A percentile compares a stretch with the other conserved stretches of the same genome.
Evolutionary conservation across 129 eudicot genomes (phyloP).

Genomic region (carrot (Daucus carota)): DNA sequence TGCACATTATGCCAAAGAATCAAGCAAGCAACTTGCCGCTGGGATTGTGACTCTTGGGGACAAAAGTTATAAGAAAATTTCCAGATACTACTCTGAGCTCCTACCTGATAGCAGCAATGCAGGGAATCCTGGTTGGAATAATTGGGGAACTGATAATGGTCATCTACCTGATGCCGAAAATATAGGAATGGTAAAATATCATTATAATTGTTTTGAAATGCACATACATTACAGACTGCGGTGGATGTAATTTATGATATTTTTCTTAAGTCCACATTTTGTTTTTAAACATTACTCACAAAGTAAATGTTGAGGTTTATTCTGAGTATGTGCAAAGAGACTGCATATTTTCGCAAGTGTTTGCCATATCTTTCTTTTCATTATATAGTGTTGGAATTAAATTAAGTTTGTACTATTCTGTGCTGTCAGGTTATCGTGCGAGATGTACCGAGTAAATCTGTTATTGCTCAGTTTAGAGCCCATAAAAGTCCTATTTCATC

Average conservation of each 20-base stretch:
- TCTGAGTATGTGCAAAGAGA: not conserved
- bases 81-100: conserved; percentile 70
- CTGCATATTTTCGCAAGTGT: not conserved
- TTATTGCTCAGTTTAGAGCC: conserved; percentile 83
- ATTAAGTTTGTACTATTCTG: not conserved
- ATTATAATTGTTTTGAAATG: conserved; percentile 7
- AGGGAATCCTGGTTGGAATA: conserved; percentile 32
- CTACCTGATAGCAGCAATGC: conserved; percentile 51
- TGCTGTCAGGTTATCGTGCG: conserved; percentile 60
- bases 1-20: conserved; percentile 85
- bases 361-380: not conserved
- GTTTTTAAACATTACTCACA: not conserved
- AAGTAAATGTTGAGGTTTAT: not conserved
- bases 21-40: conserved; percentile 90
- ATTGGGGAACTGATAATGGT: conserved; percentile 40
- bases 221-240: not conserved
- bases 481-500: conserved; percentile 83
- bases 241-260: not conserved
- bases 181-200: conserved; percentile 69
- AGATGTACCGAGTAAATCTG: conserved; percentile 70
- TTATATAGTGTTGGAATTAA: not conserved
- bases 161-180: conserved; percentile 48
- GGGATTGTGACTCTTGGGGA: conserved; percentile 84
- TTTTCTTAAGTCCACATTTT: not conserved
- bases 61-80: conserved; percentile 72